These are phyloP conservation scores for Crepidotus variabilis DNA, from an alignment of 768 basidiomycete genomes.

Conservation along the genomic window DNA sequence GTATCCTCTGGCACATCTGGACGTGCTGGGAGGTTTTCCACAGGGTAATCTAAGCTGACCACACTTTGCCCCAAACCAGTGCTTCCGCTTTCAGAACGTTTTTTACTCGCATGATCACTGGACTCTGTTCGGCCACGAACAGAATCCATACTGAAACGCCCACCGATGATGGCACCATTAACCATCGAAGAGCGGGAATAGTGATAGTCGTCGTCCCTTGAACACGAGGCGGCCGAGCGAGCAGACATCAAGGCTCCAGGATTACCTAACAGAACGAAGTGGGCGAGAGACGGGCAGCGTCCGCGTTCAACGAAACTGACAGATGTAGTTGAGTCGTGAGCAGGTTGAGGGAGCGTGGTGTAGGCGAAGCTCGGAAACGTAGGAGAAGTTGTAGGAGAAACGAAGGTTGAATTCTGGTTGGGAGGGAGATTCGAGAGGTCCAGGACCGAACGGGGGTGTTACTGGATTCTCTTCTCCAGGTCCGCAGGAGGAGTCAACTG, in stretches of 20 bases:
- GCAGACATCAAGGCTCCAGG: background rate
- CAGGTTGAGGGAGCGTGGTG: background rate
- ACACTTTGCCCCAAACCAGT: background rate
- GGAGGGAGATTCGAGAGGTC: background rate
- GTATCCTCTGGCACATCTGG: background rate
- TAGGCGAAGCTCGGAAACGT: slow-evolving; percentile 8
- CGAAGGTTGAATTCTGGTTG: background rate
- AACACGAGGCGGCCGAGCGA: slow-evolving; percentile 20
- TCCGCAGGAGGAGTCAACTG: background rate
- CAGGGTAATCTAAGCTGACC: background rate
- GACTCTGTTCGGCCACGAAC: background rate
- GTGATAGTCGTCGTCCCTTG: slow-evolving; percentile 76
- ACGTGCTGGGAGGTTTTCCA: background rate
- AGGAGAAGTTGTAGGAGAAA: slow-evolving; percentile 8
- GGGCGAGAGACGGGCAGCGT: slow-evolving; percentile 26
- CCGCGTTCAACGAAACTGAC: slow-evolving; percentile 4
- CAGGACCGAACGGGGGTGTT: background rate
- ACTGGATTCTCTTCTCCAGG: background rate
- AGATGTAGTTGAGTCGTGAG: background rate
- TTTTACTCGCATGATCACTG: slow-evolving; percentile 2
- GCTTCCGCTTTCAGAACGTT: slow-evolving; percentile 7
- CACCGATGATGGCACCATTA: slow-evolving; percentile 12
- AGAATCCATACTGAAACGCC: slow-evolving; percentile 16
- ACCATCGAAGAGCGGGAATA: slow-evolving; percentile 63
- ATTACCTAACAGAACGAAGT: slow-evolving; percentile 8